These are phyloP conservation scores for Xylariaceae sp. DNA, from an alignment of 2,329 filamentous ascomycete species.

Conservation along the genomic window DNA sequence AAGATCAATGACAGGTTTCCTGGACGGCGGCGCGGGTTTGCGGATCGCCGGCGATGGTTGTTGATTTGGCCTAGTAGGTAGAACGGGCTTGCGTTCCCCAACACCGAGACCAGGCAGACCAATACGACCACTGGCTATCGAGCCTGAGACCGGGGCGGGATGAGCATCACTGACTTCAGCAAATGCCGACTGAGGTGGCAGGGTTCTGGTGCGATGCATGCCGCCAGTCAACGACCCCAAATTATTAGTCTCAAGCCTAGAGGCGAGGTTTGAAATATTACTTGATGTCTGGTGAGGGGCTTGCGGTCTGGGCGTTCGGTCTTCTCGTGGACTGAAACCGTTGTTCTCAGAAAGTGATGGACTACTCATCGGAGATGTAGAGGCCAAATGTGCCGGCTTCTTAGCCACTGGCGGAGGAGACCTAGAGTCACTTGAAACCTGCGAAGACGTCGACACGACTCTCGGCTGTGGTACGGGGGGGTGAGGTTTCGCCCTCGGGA, in stretches of 20 bases:
- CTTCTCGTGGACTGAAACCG: conserved; percentile 14
- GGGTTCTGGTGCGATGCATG: conserved; percentile 17
- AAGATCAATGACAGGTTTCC: conserved; percentile 38
- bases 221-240: conserved; percentile 22
- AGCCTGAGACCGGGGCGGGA: neutral
- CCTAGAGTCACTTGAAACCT: conserved; percentile 21
- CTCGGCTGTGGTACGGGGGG: conserved; percentile 11
- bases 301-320: conserved; percentile 19
- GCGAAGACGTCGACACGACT: conserved; percentile 17
- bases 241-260: conserved; percentile 23
- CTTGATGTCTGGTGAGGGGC: conserved; percentile 21
- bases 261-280: conserved; percentile 25
- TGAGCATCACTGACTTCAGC: neutral
- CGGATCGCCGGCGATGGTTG: conserved; percentile 9
- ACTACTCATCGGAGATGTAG: conserved; percentile 26
- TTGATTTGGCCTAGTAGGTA: conserved; percentile 21
- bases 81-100: conserved; percentile 24
- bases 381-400: conserved; percentile 55
- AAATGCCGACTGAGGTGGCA: too few species aligned
- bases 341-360: conserved; percentile 13
- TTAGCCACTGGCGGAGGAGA: conserved; percentile 47
- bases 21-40: conserved; percentile 26
- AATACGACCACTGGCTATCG: conserved; percentile 14
- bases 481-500: conserved; percentile 17
- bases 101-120: conserved; percentile 23